phyloP scores from a whole-genome alignment of 2,329 filamentous ascomycete species.

The Xylaria sp. region DNA sequence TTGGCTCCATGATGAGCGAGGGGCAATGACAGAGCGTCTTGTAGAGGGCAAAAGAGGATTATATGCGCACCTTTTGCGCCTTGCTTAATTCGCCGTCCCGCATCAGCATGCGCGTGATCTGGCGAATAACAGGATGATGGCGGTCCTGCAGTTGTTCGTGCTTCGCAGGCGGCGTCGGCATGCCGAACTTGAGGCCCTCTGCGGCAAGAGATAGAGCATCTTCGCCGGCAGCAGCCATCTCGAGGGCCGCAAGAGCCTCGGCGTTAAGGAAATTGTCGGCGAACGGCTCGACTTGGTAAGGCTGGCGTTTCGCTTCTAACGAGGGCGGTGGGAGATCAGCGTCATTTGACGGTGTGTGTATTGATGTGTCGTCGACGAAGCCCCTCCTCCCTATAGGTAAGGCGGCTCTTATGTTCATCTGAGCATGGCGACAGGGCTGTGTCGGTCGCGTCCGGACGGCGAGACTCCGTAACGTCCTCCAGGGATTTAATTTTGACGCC shows the following conservation, averaged over 20 bases:
- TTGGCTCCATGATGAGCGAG: too few relatives aligned
- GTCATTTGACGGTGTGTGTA: slow-evolving; percentile 22
- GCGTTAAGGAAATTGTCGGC: slow-evolving; percentile 40
- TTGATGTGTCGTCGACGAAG: slow-evolving; percentile 31
- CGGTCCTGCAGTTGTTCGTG: slow-evolving; percentile 73
- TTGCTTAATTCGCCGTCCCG: slow-evolving; percentile 84
- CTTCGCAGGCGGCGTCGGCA: slow-evolving; percentile 65
- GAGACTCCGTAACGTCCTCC: slow-evolving; percentile 39
- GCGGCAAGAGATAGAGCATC: slow-evolving; percentile 41
- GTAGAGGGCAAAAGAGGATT: too few relatives aligned
- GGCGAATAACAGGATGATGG: slow-evolving; percentile 83
- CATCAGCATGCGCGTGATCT: slow-evolving; percentile 93
- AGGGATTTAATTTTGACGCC: slow-evolving; percentile 42
- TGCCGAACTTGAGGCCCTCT: slow-evolving; percentile 76
- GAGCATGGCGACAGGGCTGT: slow-evolving; percentile 5
- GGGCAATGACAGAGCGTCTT: too few relatives aligned
- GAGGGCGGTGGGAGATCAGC: slow-evolving; percentile 1
- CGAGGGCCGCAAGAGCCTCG: slow-evolving; percentile 37
- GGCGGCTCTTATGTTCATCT: neutral
- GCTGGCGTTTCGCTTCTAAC: slow-evolving; percentile 7
- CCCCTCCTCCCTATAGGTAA: slow-evolving; percentile 30
- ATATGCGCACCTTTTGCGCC: slow-evolving; percentile 75
- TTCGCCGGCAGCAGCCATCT: slow-evolving; percentile 38
- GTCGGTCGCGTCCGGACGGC: slow-evolving; percentile 38
- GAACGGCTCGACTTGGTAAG: slow-evolving; percentile 34